Evolutionary conservation across 306 rosid genomes (phyloP).

Genomic region (Betula pendula): DNA sequence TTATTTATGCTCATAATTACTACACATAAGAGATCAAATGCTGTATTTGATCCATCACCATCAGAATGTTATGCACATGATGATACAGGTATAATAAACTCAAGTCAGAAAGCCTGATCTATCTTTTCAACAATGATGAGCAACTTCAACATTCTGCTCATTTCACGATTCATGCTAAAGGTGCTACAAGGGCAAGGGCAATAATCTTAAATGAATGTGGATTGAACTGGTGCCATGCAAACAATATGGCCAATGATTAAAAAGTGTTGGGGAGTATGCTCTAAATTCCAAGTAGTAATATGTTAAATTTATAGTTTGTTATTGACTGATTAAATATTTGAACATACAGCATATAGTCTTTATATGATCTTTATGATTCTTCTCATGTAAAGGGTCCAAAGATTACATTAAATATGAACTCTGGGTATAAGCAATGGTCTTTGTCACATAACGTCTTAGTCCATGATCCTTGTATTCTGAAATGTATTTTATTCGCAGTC

Average conservation of each 20-base stretch:
- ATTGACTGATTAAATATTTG: no score
- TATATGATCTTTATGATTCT: no score
- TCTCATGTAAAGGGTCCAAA: no score
- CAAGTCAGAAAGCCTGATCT: slow-evolving; percentile 12
- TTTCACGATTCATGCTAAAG: not conserved
- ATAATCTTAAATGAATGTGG: not conserved
- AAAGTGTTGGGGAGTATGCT: no score
- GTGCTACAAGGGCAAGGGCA: not conserved
- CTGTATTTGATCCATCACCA: not conserved
- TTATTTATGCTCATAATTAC: not conserved
- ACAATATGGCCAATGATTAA: not conserved
- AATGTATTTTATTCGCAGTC: no score
- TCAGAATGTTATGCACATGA: slow-evolving; percentile 17
- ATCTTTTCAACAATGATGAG: slow-evolving; percentile 17
- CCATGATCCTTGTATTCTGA: no score
- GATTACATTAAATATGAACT: no score
- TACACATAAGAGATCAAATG: not conserved
- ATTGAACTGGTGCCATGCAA: not conserved
- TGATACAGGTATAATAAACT: slow-evolving; percentile 6
- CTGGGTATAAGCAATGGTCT: no score
- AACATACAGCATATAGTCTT: no score
- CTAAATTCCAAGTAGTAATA: no score
- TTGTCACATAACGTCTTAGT: no score
- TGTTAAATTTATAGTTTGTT: no score
- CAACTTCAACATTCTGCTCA: not conserved